Conservation (phyloP, 768 basidiomycete species). For the Candolleomyces aberdarensis region DNA sequence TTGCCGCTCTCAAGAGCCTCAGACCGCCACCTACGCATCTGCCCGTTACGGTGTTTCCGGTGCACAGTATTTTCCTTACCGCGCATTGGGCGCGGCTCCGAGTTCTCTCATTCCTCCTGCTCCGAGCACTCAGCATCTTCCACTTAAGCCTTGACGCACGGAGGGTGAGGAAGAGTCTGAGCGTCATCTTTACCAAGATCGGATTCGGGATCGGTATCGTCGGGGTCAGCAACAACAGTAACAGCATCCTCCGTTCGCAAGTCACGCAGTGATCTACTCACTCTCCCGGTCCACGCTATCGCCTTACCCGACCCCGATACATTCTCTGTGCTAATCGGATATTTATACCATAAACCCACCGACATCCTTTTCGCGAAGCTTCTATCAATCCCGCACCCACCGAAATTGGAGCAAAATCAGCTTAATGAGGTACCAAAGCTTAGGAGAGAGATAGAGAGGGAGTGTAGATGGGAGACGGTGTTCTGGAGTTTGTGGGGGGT, state of each 20-base stretch:
- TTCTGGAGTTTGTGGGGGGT: slow-evolving; percentile 46
- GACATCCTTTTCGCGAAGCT: slow-evolving; percentile 50
- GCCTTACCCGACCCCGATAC: slow-evolving; percentile 59
- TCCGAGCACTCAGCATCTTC: too few species aligned
- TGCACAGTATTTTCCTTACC: slow-evolving; percentile 68
- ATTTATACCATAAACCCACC: slow-evolving; percentile 62
- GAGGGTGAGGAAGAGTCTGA: too few species aligned
- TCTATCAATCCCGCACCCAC: slow-evolving; percentile 32
- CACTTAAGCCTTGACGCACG: background rate
- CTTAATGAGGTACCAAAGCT: slow-evolving; percentile 17
- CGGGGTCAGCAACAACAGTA: too few species aligned
- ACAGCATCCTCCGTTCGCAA: too few species aligned
- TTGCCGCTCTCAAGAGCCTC: slow-evolving; percentile 39
- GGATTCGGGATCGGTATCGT: slow-evolving; percentile 15
- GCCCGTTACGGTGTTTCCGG: slow-evolving; percentile 54
- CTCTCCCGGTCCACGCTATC: slow-evolving; percentile 61
- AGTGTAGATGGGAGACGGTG: slow-evolving; percentile 44
- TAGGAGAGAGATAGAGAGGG: slow-evolving; percentile 33
- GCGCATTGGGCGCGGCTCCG: slow-evolving; percentile 58
- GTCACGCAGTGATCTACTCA: slow-evolving; percentile 21
- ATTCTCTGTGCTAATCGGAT: slow-evolving; percentile 58
- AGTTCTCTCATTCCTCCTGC: too few species aligned
- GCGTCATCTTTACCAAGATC: background rate
- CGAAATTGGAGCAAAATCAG: slow-evolving; percentile 24
- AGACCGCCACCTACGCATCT: slow-evolving; percentile 13